These are phyloP conservation scores for Eudorina sp. DNA, from an alignment of 139 green algal genomes.

Conservation along the genomic window DNA sequence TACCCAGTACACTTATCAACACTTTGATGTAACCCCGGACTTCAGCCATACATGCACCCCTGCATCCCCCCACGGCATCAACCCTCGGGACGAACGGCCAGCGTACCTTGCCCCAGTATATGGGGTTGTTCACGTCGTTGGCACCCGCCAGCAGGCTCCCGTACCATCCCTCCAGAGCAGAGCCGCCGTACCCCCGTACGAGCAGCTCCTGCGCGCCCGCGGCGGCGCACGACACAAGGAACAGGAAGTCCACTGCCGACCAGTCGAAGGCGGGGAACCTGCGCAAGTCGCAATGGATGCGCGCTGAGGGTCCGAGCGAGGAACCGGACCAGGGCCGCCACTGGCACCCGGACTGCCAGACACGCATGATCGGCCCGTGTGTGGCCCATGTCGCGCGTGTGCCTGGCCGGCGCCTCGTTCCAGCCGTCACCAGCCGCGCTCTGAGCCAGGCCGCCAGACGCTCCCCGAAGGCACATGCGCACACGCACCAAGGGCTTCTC, in stretches of 20 bases:
- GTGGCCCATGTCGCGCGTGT: too few relatives aligned
- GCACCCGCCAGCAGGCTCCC: background rate
- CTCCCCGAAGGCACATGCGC: too few relatives aligned
- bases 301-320: too few relatives aligned
- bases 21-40: background rate
- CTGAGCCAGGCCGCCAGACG: background rate
- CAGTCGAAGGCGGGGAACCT: constrained; percentile 34
- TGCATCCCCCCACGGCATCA: background rate
- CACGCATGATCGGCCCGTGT: too few relatives aligned
- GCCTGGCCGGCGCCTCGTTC: too few relatives aligned
- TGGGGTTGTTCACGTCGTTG: constrained; percentile 27
- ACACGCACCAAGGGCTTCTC: too few relatives aligned
- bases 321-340: background rate
- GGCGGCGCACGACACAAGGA: background rate
- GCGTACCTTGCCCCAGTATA: constrained; percentile 51
- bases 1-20: too few relatives aligned
- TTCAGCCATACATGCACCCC: background rate
- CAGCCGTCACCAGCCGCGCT: background rate
- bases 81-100: too few relatives aligned
- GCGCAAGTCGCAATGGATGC: too few relatives aligned
- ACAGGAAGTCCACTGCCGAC: constrained; percentile 7
- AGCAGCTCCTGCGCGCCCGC: constrained; percentile 18
- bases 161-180: constrained; percentile 13
- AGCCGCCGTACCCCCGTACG: constrained; percentile 18
- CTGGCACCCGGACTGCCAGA: too few relatives aligned